Conservation (phyloP, 1,284 basidiomycete species). For the Afroboletus lepidellus region DNA sequence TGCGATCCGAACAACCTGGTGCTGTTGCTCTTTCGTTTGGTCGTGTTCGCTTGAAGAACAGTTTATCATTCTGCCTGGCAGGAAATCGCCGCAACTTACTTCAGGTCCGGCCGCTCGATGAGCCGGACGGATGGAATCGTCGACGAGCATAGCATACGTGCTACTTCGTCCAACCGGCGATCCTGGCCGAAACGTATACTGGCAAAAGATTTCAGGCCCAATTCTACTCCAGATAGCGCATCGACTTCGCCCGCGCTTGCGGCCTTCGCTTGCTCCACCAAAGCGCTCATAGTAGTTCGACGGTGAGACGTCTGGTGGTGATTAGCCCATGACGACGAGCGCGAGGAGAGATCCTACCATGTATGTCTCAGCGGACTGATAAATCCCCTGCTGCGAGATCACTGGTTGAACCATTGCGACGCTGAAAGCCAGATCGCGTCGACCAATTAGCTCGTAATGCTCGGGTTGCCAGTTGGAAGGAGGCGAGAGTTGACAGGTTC, state of each 20-base stretch:
- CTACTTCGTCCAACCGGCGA: constrained; percentile 82
- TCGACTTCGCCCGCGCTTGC: constrained; percentile 55
- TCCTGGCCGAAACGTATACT: constrained; percentile 86
- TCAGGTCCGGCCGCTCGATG: constrained; percentile 69
- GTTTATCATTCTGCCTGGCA: background rate
- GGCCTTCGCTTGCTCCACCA: constrained; percentile 49
- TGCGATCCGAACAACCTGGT: constrained; percentile 73
- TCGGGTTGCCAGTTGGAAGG: constrained; percentile 68
- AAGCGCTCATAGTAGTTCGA: constrained; percentile 50
- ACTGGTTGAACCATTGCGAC: constrained; percentile 34
- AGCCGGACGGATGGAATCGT: constrained; percentile 63
- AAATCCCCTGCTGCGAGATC: constrained; percentile 29
- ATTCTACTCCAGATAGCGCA: constrained; percentile 64
- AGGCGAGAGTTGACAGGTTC: constrained; percentile 79
- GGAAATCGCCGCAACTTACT: constrained; percentile 42
- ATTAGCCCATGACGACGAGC: constrained; percentile 19
- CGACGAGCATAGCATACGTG: constrained; percentile 83
- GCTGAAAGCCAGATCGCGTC: constrained; percentile 70
- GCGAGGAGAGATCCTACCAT: constrained; percentile 47
- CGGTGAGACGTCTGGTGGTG: constrained; percentile 35
- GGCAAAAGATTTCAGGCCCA: constrained; percentile 70
- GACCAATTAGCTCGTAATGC: constrained; percentile 74
- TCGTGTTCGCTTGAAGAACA: constrained; percentile 65
- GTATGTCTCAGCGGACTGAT: constrained; percentile 34
- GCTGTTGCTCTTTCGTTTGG: constrained; percentile 77